Base-by-base conservation (phyloP, 2,329 filamentous ascomycete genomes). In the Fusarium nanum region DNA sequence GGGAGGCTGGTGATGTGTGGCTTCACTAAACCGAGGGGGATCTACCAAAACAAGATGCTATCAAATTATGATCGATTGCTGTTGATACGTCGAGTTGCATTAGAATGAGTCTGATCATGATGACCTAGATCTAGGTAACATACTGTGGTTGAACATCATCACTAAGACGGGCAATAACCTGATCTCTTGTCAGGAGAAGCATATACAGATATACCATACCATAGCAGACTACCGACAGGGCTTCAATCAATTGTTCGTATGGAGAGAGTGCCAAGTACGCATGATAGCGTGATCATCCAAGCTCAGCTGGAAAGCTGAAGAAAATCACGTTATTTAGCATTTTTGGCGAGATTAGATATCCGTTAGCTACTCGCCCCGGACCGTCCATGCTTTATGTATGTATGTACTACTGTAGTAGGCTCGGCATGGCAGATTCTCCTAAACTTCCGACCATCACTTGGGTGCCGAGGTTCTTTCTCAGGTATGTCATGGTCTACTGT, bases 1-100 rank as follows among this genome's bases (percentile, higher is more conserved):
- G 70, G 69, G 73, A 75, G 71, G 73, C 71, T 74, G 73, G 50
- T 20, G n/a, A 44, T 44, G 34, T 67, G 56, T 70, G 69, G 68
- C 68, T 71, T 52, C 25, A 22, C 16, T 23, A n/a, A 48, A 25
- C 16, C 27, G 18, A 40, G 23, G 18, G 30, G 27, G 37, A 25
- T 18, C n/a, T 28, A 28, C 27, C 27, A 28, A 28, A 28, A 12
- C 11, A 28, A 28, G 27, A 28, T 28, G 27, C 27, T 28, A 28
- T 28, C 5, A 28, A 28, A 28, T 12, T 6, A 28, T 28, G 11
- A 13, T 28, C 2, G 14, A 28, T 25, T 18, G 25, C 5, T 10
- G n/a, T 22, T 47, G 23, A 41, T 63, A 42, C 13, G 4, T 13
- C n/a, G 10, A 9, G 37, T 27, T 23, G 4, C 10, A 42, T 30